Evolutionary conservation across 1,284 basidiomycete genomes (phyloP), one percentile per base, ranked within the genome.

Genomic region (Cutaneotrichosporon cyanovorans): DNA sequence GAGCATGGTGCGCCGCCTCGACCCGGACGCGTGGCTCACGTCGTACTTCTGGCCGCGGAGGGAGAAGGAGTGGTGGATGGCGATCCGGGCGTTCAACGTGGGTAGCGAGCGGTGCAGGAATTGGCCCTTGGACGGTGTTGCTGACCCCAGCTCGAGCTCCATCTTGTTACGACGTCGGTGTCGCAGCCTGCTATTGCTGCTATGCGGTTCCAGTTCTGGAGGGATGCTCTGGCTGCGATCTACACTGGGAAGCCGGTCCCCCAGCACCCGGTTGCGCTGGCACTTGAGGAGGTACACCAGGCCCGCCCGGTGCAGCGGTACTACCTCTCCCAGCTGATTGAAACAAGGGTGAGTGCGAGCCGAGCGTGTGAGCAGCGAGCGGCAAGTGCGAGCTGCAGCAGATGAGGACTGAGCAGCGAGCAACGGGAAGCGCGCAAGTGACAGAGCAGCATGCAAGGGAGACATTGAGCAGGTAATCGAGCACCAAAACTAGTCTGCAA

Each of bases 201-300:
- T 62, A 89, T 93, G 78, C 79, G 88, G 56, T 82, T 88, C 75
- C 85, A 92, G 66, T 95, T 92, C 71, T 95, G 90, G 91, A 80
- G 81, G 62, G 89, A 95, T 64, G 83, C 86, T 1, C 65, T 93
- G 34, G 84, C 83, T 58, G 76, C 73, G 31, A 81, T 90, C 32
- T 60, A 45, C 44, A 45, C 46, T 6, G 44, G 55, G 51, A 43
- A 53, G 53, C 36, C 58, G 42, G 54, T 74, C 18, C 84, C 85
- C 32, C 80, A 80, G 50, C 88, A 91, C 69, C 89, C 89, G 6
- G 82, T 91, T 42, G 85, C 85, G 2, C 74, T 87, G 16, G 84
- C 85, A 20, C 71, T 93, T 37, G 73, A 80, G 58, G 78, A 83
- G 50, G 76, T 80, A 10, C 78, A 76, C 28, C 73, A 76, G 52